Evolutionary conservation across 2,329 filamentous ascomycete genomes (phyloP).

Genomic region (Clonostachys rosea): DNA sequence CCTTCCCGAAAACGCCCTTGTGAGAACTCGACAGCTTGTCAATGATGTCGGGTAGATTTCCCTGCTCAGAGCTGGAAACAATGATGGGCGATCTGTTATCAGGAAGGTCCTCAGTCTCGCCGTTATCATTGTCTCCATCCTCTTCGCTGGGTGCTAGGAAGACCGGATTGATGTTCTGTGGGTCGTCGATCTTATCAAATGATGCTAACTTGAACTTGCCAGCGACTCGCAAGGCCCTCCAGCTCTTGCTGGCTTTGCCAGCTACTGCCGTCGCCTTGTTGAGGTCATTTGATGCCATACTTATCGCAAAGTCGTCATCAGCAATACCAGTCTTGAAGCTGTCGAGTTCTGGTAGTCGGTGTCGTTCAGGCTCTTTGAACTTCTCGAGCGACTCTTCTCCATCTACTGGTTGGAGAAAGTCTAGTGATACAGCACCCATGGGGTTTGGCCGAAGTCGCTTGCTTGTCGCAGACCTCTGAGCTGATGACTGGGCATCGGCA

Average conservation of each 20-base stretch:
- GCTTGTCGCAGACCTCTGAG: conserved; percentile 61
- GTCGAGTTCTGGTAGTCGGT: conserved; percentile 63
- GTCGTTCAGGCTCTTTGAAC: conserved; percentile 62
- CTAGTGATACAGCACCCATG: conserved; percentile 69
- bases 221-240: conserved; percentile 81
- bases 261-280: conserved; percentile 54
- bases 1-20: conserved; percentile 59
- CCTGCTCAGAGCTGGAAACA: conserved; percentile 46
- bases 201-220: conserved; percentile 66
- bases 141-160: conserved; percentile 44
- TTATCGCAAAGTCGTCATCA: conserved; percentile 79
- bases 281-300: conserved; percentile 66
- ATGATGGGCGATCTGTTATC: conserved; percentile 54
- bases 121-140: conserved; percentile 25
- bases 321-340: conserved; percentile 70
- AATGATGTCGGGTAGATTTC: conserved; percentile 38
- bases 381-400: conserved; percentile 57
- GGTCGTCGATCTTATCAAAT: conserved; percentile 86
- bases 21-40: conserved; percentile 60
- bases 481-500: conserved; percentile 61
- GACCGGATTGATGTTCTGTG: conserved; percentile 61
- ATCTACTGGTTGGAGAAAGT: conserved; percentile 69
- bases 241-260: conserved; percentile 81
- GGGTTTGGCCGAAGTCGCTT: conserved; percentile 66
- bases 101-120: conserved; percentile 32